Evolutionary conservation across 768 basidiomycete genomes (phyloP), one percentile per base, ranked within the genome.

Genomic region (Trametes punicea): DNA sequence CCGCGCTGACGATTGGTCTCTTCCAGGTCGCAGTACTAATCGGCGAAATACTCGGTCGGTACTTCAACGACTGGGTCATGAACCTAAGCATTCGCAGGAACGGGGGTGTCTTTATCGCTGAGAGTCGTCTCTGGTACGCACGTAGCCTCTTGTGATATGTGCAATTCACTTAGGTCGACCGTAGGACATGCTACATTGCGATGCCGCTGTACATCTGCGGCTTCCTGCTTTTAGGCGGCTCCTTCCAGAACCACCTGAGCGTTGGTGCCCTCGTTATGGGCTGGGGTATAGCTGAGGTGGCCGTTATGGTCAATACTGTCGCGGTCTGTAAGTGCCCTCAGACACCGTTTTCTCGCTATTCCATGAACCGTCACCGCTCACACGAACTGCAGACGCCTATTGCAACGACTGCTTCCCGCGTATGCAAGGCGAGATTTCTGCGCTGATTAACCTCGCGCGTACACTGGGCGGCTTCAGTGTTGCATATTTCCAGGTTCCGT

Each of bases 401-500:
- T 73, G 72, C 53, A 79, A 77, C 57, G 75, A 80, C 63, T 77
- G 74, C 59, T 80, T 80, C 71, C 78, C 78, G 42, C 51, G 40
- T 39, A 57, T 56, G 26, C 62, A 82, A 71, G 86, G 85, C 25
- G 85, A 88, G 69, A 78, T 85, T 30, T 82, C 81, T 55, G 80
- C 81, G 0, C 70, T 86, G 21, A 70, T 86, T 59, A 87, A 85
- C 62, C 68, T 85, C 20, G 73, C 75, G 15, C 75, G 85, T 42
- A 74, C 71, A 1, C 70, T 85, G 18, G 83, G 82, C 33, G 83
- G 83, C 3, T 86, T 86, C 64, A 77, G 76, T 45, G 83, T 87
- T 20, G 81, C 84, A 1, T 85, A 81, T 67, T 87, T 81, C 67
- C 84, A 87, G 64, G 76, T 85, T 3, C 81, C 81, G 4, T 85